Base-by-base conservation (phyloP, 2,329 filamentous ascomycete genomes). In the Penicillium sp. region DNA sequence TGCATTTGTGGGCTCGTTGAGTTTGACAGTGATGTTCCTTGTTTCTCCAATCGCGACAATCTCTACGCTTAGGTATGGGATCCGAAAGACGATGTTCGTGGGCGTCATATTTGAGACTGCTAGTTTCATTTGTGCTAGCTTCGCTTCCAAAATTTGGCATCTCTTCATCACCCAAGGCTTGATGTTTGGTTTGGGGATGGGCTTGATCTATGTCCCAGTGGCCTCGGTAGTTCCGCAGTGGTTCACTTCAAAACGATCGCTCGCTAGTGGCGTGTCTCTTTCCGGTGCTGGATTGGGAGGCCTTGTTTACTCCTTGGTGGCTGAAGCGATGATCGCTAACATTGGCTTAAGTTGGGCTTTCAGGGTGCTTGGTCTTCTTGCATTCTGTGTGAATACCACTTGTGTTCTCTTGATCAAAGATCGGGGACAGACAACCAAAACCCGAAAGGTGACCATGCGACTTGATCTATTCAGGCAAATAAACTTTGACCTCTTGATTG, bases 1-100 rank as follows among this genome's bases (percentile, higher is more conserved):
- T 58, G 74, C 73, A 4, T 69, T 76, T 42, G 68, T 77, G 24
- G 75, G 75, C 5, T 36, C 34, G 6, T 36, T 36, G 34, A 36
- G 34, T 7, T 36, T 36, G 34, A 36, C 34, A 36, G n/a, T n/a
- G 7, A 36, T 36, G 34, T 36, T 36, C 13, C 11, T 36, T 73
- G 75, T 14, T 61, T 78, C 24, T 69, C 70, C 34, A 14, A n/a
- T 52, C 3, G 56, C 52, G 3, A 55, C 49, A 16, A 29, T 40
- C 5, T 16, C 43, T 9, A 58, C 52, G 34, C 32, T 55, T 6
- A 16, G 52, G 52, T 10, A 43, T 42, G 13, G 34, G 13, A 36
- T 36, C n/a, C 34, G 34, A n/a, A 36, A 36, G 6, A 36, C 34
- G 2, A 36, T 36, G 34, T 36, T 36, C 14, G 34, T 6, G 4